Base-by-base conservation (phyloP, 2,329 filamentous ascomycete species). In the Akanthomyces dipterigenus region DNA sequence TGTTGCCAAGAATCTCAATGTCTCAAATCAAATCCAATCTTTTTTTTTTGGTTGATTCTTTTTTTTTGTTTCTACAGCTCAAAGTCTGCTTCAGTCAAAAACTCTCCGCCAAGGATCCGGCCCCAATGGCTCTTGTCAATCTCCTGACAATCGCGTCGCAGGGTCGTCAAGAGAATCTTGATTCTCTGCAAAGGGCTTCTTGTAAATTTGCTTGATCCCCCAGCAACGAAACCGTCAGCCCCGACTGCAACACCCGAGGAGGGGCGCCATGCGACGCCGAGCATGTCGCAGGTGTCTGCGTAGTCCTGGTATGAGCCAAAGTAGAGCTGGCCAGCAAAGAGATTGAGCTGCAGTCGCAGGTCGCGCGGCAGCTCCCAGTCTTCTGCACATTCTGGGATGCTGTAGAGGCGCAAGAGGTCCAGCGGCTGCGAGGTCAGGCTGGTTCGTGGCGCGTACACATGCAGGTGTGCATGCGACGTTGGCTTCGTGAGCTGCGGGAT, bases 241-340 rank as follows among this genome's bases (percentile, higher is more conserved):
- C 60, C 64, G 0, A 68, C 58, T 5, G 14, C 24, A 0, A 63
- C 20, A 8, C 20, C 75, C 0, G 70, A 64, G 0, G 63, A 64
- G 1, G 60, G 43, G 8, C 36, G 36, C 43, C 70, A 76, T 0
- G 76, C 70, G 0, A 88, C 67, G 0, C 84, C 80, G 0, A 89
- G 71, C 48, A 78, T 79, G 1, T 74, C 68, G 63, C 84, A 87
- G 0, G 80, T 67, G 1, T 73, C 69, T 0, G 69, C 64, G 63
- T 90, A 91, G 56, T 89, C 80, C 0, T 72, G 62, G 50, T 78
- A 82, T 0, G 76, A 78, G 0, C 69, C 70, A 14, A 90, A 74
- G 65, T 90, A 91, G 0, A 90, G 75, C 60, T 88, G 85, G 0
- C 88, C 88, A 0, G 88, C 77, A 61, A 91, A 90, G 0, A 91